Conservation (phyloP, 164 flowering plant species). For the Amborella trichopoda region DNA sequence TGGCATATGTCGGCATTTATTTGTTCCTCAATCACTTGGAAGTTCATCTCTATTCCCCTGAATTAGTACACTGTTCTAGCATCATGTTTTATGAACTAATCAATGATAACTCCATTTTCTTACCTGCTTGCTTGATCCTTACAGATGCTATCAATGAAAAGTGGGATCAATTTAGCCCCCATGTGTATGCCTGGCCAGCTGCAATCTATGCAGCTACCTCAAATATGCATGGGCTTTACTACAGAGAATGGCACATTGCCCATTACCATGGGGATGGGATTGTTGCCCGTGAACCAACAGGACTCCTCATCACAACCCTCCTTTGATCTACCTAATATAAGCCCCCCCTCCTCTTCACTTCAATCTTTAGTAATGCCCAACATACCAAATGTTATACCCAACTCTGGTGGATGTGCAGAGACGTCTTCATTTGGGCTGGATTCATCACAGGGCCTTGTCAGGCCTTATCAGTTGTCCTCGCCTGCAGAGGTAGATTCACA, state of each 20-base stretch:
- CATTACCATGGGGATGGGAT: conserved; percentile 11
- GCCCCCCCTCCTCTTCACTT: conserved; percentile 15
- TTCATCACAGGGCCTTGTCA: conserved; percentile 23
- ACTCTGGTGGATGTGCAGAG: too few species aligned
- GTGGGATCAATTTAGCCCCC: conserved; percentile 59
- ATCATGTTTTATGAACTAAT: too few species aligned
- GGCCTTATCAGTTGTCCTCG: conserved; percentile 22
- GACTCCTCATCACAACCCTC: conserved; percentile 11
- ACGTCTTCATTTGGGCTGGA: conserved; percentile 25
- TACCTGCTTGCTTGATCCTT: too few species aligned
- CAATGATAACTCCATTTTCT: too few species aligned
- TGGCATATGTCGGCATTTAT: too few species aligned
- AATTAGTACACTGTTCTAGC: too few species aligned
- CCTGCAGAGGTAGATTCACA: conserved; percentile 21
- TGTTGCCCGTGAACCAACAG: conserved; percentile 15
- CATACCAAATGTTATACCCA: conserved; percentile 12
- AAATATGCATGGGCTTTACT: conserved; percentile 17
- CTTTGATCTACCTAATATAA: conserved; percentile 18
- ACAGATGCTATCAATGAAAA: conserved; percentile 78
- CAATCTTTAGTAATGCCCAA: conserved; percentile 15
- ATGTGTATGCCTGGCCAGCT: conserved; percentile 41
- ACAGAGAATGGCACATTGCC: conserved; percentile 25
- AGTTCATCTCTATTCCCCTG: too few species aligned
- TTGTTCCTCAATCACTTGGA: too few species aligned
- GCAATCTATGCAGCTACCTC: conserved; percentile 36